These are phyloP conservation scores for Barnettozyma siamensis DNA, from an alignment of 805 yeast genomes.

Conservation along the genomic window DNA sequence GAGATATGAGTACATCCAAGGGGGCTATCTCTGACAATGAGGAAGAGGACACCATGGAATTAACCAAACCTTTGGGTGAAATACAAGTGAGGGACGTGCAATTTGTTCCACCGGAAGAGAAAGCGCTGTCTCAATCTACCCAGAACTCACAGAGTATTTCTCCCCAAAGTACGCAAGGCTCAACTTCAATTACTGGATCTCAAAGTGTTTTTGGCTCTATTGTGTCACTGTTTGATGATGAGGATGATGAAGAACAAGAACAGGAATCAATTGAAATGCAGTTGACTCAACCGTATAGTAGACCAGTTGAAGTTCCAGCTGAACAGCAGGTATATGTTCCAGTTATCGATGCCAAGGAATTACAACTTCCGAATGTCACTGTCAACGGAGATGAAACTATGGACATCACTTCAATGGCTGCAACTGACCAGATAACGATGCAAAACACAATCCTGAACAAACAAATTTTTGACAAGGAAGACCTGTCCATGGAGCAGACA, in stretches of 20 bases:
- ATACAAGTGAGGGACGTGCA: conserved; percentile 8
- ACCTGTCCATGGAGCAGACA: conserved; percentile 18
- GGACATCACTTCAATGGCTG: conserved; percentile 17
- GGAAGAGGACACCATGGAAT: conserved; percentile 24
- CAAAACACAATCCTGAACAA: conserved; percentile 20
- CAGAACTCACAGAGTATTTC: conserved; percentile 4
- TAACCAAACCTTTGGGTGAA: conserved; percentile 22
- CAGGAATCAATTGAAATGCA: conserved; percentile 20
- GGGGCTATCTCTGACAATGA: too few species aligned
- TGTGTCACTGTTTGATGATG: conserved; percentile 22
- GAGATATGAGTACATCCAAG: too few species aligned
- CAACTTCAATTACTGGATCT: conserved; percentile 5
- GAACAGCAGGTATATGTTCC: background rate
- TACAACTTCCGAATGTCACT: background rate
- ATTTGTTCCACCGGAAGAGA: background rate
- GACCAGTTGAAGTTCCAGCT: background rate
- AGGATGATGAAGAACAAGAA: conserved; percentile 16
- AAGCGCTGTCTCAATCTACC: conserved; percentile 3
- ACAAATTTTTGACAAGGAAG: conserved; percentile 5
- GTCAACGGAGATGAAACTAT: conserved; percentile 16
- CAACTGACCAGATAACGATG: conserved; percentile 15
- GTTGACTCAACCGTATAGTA: conserved; percentile 18
- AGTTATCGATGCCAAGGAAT: background rate
- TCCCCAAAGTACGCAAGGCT: background rate
- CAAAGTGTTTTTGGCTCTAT: conserved; percentile 24